Evolutionary conservation across 2,329 filamentous ascomycete genomes (phyloP).

Genomic region (Westerdykella aurantiaca): DNA sequence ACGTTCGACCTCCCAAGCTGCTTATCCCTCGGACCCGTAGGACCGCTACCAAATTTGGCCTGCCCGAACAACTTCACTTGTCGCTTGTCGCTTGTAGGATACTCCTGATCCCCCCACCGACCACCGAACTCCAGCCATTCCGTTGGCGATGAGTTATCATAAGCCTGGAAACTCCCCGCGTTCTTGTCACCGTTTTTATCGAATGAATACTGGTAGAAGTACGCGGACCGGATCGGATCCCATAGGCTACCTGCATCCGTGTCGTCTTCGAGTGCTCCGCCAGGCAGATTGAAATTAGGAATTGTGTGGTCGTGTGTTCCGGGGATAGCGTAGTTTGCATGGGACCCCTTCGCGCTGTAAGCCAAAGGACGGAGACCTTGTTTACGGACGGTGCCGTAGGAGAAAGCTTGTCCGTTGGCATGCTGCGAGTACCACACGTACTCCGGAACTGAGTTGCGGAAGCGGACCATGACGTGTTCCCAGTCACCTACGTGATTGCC

Average conservation of each 20-base stretch:
- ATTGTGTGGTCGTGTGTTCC: slow-evolving; percentile 60
- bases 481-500: slow-evolving; percentile 60
- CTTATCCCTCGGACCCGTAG: slow-evolving; percentile 58
- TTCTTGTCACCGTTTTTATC: slow-evolving; percentile 15
- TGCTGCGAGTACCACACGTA: slow-evolving; percentile 61
- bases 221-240: slow-evolving; percentile 55
- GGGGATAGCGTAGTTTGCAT: slow-evolving; percentile 58
- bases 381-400: slow-evolving; percentile 48
- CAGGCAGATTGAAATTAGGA: slow-evolving; percentile 54
- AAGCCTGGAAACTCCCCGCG: slow-evolving; percentile 42
- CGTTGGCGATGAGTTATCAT: slow-evolving; percentile 41
- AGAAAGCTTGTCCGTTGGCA: slow-evolving; percentile 57
- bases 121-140: slow-evolving; percentile 54
- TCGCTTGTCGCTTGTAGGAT: slow-evolving; percentile 47
- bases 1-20: slow-evolving; percentile 51
- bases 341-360: slow-evolving; percentile 56
- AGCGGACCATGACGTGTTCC: slow-evolving; percentile 65
- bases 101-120: slow-evolving; percentile 58
- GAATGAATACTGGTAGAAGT: slow-evolving; percentile 49
- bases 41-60: slow-evolving; percentile 51
- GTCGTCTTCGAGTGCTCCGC: slow-evolving; percentile 47
- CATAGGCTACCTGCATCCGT: slow-evolving; percentile 52
- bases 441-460: slow-evolving; percentile 50
- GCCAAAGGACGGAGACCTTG: slow-evolving; percentile 52
- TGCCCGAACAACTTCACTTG: slow-evolving; percentile 43